Evolutionary conservation across 2,329 filamentous ascomycete species (phyloP).

Genomic region (Fusarium gaditjirri): DNA sequence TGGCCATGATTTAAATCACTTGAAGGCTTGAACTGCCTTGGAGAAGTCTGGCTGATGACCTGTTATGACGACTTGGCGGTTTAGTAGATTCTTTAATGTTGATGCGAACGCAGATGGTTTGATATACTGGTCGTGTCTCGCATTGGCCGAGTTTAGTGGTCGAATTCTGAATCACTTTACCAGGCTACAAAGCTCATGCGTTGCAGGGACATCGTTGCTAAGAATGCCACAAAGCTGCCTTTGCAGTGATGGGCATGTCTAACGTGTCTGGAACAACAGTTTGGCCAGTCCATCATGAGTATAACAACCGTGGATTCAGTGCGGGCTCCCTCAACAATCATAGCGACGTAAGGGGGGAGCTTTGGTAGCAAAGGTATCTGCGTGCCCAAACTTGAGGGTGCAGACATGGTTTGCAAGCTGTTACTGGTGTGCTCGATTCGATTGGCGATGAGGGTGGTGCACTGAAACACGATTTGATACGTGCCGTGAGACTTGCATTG

Average conservation of each 20-base stretch:
- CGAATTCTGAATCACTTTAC: neutral
- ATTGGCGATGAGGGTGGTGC: conserved; percentile 9
- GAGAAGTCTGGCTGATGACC: neutral
- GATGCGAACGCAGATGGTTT: conserved; percentile 5
- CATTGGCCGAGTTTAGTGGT: neutral
- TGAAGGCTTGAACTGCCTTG: neutral
- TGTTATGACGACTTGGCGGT: neutral
- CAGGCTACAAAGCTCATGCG: neutral
- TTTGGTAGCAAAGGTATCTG: neutral
- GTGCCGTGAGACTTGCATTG: conserved; percentile 22
- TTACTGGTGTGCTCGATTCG: conserved; percentile 4
- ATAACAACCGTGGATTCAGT: neutral
- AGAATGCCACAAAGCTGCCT: neutral
- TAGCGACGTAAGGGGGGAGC: neutral
- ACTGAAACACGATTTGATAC: conserved; percentile 27
- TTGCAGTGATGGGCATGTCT: neutral
- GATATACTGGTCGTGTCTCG: neutral
- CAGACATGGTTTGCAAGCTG: neutral
- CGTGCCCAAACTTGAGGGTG: neutral
- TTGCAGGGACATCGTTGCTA: neutral
- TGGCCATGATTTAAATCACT: conserved; percentile 2
- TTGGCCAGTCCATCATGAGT: neutral
- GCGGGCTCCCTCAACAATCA: neutral
- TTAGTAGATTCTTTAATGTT: neutral
- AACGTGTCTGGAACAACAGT: neutral